A percentile compares a stretch with the other conserved stretches of the same genome.
These are phyloP conservation scores for Colletotrichum lindemuthianum DNA, from an alignment of 2,329 filamentous ascomycete species.

Conservation along the genomic window DNA sequence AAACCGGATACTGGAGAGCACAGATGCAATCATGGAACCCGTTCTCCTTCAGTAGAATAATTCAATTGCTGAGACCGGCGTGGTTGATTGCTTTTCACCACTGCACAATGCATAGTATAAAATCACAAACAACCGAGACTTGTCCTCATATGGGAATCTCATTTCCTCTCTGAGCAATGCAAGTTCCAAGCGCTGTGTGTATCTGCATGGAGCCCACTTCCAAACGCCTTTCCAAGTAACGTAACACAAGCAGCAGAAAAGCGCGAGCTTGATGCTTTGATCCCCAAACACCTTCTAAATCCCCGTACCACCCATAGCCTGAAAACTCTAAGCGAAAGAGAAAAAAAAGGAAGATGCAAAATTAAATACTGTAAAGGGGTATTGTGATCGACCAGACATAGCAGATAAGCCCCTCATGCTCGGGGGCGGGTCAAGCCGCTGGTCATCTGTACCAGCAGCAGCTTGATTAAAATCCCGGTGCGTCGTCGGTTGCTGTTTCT, in stretches of 20 bases:
- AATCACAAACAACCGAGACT: neutral
- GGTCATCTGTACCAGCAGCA: slow-evolving; percentile 7
- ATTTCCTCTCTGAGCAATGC: slow-evolving; percentile 33
- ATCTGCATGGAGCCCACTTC: slow-evolving; percentile 29
- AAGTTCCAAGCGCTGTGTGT: slow-evolving; percentile 28
- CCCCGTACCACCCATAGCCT: slow-evolving; percentile 22
- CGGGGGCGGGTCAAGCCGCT: slow-evolving; percentile 14
- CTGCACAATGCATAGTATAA: too few relatives aligned
- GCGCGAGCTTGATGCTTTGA: slow-evolving; percentile 30
- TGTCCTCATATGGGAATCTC: slow-evolving; percentile 16
- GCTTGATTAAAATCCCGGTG: slow-evolving; percentile 8
- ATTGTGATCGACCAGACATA: slow-evolving; percentile 35
- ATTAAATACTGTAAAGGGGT: slow-evolving; percentile 37
- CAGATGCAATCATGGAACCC: too few relatives aligned
- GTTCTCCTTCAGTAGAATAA: too few relatives aligned
- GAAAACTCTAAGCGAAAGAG: slow-evolving; percentile 3
- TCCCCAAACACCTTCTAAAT: slow-evolving; percentile 33
- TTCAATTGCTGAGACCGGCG: too few relatives aligned
- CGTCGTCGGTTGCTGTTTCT: neutral
- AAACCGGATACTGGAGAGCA: too few relatives aligned
- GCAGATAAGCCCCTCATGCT: slow-evolving; percentile 21
- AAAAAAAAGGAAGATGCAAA: slow-evolving; percentile 29
- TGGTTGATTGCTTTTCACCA: too few relatives aligned
- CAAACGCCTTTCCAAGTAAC: slow-evolving; percentile 31
- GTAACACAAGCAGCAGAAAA: slow-evolving; percentile 20